A percentile compares a stretch with the other conserved stretches of the same genome.
Conservation (phyloP, 148 eudicot genomes). For the Rhododendron williamsianum region DNA sequence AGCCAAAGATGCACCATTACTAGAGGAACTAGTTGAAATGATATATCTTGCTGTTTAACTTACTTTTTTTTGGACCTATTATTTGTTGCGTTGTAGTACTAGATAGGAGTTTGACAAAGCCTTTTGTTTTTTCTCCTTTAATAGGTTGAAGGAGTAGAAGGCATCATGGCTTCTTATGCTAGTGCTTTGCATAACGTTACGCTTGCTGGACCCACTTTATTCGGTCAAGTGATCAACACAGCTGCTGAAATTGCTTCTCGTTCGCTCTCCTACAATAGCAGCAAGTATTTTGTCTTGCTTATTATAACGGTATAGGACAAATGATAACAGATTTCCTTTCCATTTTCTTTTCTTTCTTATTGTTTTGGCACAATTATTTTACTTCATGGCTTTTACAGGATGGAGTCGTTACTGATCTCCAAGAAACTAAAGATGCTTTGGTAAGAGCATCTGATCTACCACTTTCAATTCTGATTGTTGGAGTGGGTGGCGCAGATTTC, state of each 20-base stretch:
- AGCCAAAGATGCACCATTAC: background rate
- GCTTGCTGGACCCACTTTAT: constrained; percentile 88
- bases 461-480: constrained; percentile 79
- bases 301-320: constrained; percentile 65
- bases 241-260: constrained; percentile 77
- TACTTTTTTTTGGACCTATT: background rate
- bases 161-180: constrained; percentile 82
- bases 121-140: constrained; percentile 14
- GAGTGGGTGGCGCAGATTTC: constrained; percentile 90
- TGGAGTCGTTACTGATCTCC: constrained; percentile 85
- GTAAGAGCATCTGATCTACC: constrained; percentile 89
- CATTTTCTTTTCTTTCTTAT: background rate
- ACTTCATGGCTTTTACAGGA: constrained; percentile 36
- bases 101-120: background rate
- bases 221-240: constrained; percentile 64
- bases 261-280: constrained; percentile 36
- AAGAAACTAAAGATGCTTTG: constrained; percentile 75
- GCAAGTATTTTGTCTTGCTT: constrained; percentile 72
- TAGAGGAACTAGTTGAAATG: background rate
- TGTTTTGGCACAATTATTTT: background rate
- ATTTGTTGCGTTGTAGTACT: background rate
- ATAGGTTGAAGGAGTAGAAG: constrained; percentile 82
- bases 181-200: constrained; percentile 50
- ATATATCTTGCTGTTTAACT: background rate
- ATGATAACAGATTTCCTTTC: background rate